Conservation (phyloP, 2,329 filamentous ascomycete species). For the Diaporthe citrichinensis region DNA sequence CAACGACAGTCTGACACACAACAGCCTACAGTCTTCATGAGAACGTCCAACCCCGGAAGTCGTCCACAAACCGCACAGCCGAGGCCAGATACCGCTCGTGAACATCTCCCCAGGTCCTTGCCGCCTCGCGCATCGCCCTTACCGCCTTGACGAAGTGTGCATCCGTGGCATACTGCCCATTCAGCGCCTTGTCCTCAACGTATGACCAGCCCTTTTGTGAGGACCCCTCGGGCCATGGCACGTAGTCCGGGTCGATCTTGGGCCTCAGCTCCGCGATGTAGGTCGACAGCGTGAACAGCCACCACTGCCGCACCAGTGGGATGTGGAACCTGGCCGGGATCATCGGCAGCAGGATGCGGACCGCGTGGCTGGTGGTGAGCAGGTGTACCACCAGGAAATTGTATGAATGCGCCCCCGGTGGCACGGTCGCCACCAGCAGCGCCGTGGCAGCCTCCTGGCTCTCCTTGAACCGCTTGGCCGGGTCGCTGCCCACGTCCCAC, state of each 20-base stretch:
- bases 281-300: conserved; percentile 83
- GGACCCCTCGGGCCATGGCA: conserved; percentile 68
- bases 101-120: conserved; percentile 80
- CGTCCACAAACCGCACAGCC: conserved; percentile 80
- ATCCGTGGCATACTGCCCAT: conserved; percentile 77
- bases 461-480: conserved; percentile 80
- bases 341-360: conserved; percentile 86
- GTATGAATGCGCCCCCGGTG: conserved; percentile 73
- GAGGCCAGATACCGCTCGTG: conserved; percentile 76
- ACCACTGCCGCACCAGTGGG: conserved; percentile 86
- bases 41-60: conserved; percentile 77
- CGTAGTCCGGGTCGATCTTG: conserved; percentile 74
- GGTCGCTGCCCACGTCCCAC: conserved; percentile 78
- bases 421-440: conserved; percentile 73
- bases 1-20: conserved; percentile 3
- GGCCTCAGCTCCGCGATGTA: conserved; percentile 85
- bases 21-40: conserved; percentile 41
- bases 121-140: conserved; percentile 81
- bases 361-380: conserved; percentile 88
- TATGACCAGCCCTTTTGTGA: conserved; percentile 81
- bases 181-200: conserved; percentile 79
- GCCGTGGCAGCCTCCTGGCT: conserved; percentile 75
- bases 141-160: conserved; percentile 88
- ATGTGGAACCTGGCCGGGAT: conserved; percentile 82
- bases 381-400: conserved; percentile 89